Base-by-base conservation (phyloP, 306 rosid genomes). In the Vigna nakashimae region DNA sequence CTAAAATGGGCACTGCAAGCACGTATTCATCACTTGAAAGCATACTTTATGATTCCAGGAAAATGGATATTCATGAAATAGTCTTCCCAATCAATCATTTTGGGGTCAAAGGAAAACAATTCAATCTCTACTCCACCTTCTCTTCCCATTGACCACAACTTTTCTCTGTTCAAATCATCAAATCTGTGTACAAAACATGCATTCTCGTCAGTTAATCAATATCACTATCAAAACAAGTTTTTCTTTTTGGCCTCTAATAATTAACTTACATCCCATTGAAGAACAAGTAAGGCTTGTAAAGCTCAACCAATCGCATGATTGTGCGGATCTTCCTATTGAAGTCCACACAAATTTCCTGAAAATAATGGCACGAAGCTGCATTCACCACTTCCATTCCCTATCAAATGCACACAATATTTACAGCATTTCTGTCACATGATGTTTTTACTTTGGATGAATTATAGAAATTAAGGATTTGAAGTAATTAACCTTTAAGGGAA, bases 271-370 rank as follows among this genome's bases (percentile, higher is more conserved):
- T 65, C 42, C 91, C 93, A 52, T 77, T 82, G 87, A 93, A 93
- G 85, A 93, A 89, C 75, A 88, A 65, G 77, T 93, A 93, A 18
- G 98, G 94, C 50, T 59, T 80, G 84, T 91, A 91, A 5, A 93
- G 88, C 0, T 93, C 93, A 64, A 63, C 85, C 83, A 93, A 75
- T 16, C 96, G 87, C 90, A 84, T 82, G 28, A 81, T 86, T 16
- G 51, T 86, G 46, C 48, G 79, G 45, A 93, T 79, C 80, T 91
- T 93, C 57, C 89, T 67, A 3, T 32, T 84, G 12, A 89, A 76
- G 14, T 84, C 75, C 9, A 52, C 8, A 64, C 53, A 91, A 36
- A 0, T 89, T 46, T 78, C 87, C 32, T 71, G 77, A 66, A 93
- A 93, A 81, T 78, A 85, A 8, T 81, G 85, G 57, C 96, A 91